Percentiles rank a stretch among this genome's conserved stretches.
phyloP scores from a whole-genome alignment of 805 yeast genomes.

The Candida saitoana region DNA sequence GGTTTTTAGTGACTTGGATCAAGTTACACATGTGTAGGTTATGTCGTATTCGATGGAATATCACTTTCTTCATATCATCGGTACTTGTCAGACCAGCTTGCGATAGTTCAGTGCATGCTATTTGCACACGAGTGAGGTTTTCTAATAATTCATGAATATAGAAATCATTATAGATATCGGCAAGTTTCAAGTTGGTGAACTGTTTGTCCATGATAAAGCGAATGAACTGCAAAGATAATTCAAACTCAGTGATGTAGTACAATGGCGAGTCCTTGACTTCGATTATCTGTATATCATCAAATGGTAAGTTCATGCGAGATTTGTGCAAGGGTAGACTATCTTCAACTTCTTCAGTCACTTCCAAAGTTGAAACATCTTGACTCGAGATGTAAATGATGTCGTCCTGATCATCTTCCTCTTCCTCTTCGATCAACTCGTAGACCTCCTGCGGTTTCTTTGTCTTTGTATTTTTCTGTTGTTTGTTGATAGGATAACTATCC shows the following conservation, averaged over 20 bases:
- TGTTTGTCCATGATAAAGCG: conserved; percentile 15
- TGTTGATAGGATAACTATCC: not conserved
- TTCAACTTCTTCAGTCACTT: not conserved
- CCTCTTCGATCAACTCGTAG: not conserved
- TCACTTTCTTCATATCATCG: conserved; percentile 8
- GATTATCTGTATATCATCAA: conserved; percentile 9
- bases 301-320: not conserved
- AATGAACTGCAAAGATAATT: conserved; percentile 20
- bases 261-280: conserved; percentile 12
- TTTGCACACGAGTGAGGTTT: conserved; percentile 10
- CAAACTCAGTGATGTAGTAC: conserved; percentile 19
- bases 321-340: not conserved
- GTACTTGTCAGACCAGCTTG: conserved; percentile 1
- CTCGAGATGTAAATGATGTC: not conserved
- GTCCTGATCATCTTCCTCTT: conserved; percentile 2
- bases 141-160: conserved; percentile 15
- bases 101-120: conserved; percentile 5
- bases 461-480: not conserved
- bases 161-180: conserved; percentile 18
- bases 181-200: conserved; percentile 15
- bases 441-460: not conserved
- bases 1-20: conserved; percentile 21
- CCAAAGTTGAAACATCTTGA: conserved; percentile 5
- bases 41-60: conserved; percentile 27
- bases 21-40: conserved; percentile 19